Conservation (phyloP, 148 eudicot species). For the Rhododendron vialii region DNA sequence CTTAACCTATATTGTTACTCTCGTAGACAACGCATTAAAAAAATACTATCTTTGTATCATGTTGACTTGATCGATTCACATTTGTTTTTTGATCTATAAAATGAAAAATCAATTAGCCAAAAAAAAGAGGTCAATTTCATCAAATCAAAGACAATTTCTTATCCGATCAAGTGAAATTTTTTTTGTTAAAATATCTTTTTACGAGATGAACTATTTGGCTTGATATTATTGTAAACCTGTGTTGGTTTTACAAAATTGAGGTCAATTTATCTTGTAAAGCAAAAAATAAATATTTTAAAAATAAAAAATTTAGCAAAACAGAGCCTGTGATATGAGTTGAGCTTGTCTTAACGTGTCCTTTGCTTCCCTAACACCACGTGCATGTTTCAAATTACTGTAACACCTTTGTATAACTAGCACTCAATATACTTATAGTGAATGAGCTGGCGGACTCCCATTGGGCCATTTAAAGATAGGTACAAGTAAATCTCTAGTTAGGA, state of each 20-base stretch:
- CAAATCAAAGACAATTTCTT: background rate
- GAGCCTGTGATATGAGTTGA: no score
- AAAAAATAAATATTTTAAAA: no score
- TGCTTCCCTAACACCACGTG: background rate
- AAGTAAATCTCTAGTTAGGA: background rate
- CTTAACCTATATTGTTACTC: no score
- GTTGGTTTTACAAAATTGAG: background rate
- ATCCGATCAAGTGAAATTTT: background rate
- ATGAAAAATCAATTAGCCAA: no score
- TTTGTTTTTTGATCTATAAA: no score
- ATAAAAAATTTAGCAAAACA: no score
- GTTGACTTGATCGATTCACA: no score
- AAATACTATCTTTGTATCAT: no score
- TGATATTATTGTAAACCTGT: background rate
- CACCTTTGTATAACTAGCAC: background rate
- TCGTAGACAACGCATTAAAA: no score
- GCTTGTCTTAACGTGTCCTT: background rate
- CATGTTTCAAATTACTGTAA: background rate
- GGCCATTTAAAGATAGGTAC: background rate
- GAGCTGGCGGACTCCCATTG: background rate
- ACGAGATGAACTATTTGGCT: background rate
- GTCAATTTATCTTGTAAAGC: rapidly evolving
- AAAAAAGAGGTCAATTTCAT: background rate
- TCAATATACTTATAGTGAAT: background rate
- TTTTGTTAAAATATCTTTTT: no score